phyloP scores from a whole-genome alignment of 352 stramenopile genomes.

The Aphanomyces stellatus region DNA sequence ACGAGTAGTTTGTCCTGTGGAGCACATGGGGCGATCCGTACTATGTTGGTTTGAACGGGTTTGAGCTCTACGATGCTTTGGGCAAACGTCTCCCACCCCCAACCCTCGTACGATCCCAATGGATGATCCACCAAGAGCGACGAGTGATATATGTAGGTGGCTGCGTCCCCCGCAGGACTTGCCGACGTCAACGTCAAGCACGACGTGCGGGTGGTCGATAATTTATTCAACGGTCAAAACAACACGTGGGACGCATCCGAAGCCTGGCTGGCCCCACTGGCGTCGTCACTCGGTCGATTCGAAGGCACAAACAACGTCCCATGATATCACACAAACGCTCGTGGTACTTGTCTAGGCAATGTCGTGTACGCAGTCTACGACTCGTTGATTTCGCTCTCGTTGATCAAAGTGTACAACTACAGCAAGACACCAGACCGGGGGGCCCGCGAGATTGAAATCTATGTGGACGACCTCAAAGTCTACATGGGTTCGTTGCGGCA shows the following conservation, averaged over 20 bases:
- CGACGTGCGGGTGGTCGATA: conserved; percentile 44
- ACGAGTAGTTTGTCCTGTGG: conserved; percentile 44
- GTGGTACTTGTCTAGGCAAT: conserved; percentile 31
- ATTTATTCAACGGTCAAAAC: conserved; percentile 51
- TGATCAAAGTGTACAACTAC: conserved; percentile 89
- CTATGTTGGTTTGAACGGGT: conserved; percentile 69
- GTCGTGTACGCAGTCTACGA: conserved; percentile 70
- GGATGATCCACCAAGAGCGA: not conserved
- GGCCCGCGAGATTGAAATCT: conserved; percentile 76
- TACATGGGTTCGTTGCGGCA: conserved; percentile 57
- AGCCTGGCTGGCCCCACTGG: conserved; percentile 61
- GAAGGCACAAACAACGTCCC: conserved; percentile 1
- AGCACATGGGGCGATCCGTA: conserved; percentile 78
- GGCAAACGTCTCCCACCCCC: conserved; percentile 32
- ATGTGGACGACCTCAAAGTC: conserved; percentile 77
- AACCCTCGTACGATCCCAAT: conserved; percentile 22
- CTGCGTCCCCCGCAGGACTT: conserved; percentile 50
- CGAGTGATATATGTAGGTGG: conserved; percentile 20
- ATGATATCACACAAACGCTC: not conserved
- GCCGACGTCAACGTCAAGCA: conserved; percentile 36
- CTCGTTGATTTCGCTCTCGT: conserved; percentile 50
- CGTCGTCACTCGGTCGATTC: conserved; percentile 45
- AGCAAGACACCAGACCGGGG: conserved; percentile 76
- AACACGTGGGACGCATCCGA: conserved; percentile 70
- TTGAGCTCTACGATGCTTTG: conserved; percentile 66